These are phyloP conservation scores for Aspergillus nomiae DNA, from an alignment of 2,329 filamentous ascomycete species.

Conservation along the genomic window DNA sequence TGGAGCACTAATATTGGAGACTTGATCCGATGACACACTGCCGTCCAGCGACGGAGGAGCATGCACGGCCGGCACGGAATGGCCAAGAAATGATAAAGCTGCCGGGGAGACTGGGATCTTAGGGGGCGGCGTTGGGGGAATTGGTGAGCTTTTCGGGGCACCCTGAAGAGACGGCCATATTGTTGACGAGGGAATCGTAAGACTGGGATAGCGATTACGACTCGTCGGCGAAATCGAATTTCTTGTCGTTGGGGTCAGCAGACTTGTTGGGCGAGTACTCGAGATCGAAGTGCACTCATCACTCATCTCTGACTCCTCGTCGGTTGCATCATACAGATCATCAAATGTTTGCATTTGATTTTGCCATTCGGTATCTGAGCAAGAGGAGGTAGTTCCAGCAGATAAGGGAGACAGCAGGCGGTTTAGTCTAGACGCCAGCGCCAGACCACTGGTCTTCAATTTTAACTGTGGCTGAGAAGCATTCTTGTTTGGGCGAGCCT, in stretches of 20 bases:
- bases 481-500: conserved; percentile 5
- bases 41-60: conserved; percentile 88
- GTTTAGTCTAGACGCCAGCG: conserved; percentile 24
- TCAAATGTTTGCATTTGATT: conserved; percentile 74
- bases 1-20: conserved; percentile 79
- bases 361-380: conserved; percentile 62
- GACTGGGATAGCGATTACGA: conserved; percentile 57
- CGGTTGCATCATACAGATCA: conserved; percentile 83
- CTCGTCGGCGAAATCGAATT: conserved; percentile 42
- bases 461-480: conserved; percentile 33
- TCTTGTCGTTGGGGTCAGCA: conserved; percentile 44
- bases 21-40: conserved; percentile 83
- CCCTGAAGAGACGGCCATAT: conserved; percentile 60
- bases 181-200: conserved; percentile 61
- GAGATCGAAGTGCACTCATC: conserved; percentile 51
- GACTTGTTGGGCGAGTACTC: conserved; percentile 53
- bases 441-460: conserved; percentile 35
- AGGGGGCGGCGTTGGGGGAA: conserved; percentile 52
- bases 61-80: conserved; percentile 71
- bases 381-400: conserved; percentile 34
- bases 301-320: conserved; percentile 67
- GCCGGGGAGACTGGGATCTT: conserved; percentile 74
- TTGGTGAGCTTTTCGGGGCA: conserved; percentile 50
- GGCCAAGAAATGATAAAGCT: conserved; percentile 70
- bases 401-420: conserved; percentile 37